Evolutionary conservation across 2,329 filamentous ascomycete species (phyloP), one percentile per base, ranked within the genome.

Genomic region (Penicillium aurantiogriseum): DNA sequence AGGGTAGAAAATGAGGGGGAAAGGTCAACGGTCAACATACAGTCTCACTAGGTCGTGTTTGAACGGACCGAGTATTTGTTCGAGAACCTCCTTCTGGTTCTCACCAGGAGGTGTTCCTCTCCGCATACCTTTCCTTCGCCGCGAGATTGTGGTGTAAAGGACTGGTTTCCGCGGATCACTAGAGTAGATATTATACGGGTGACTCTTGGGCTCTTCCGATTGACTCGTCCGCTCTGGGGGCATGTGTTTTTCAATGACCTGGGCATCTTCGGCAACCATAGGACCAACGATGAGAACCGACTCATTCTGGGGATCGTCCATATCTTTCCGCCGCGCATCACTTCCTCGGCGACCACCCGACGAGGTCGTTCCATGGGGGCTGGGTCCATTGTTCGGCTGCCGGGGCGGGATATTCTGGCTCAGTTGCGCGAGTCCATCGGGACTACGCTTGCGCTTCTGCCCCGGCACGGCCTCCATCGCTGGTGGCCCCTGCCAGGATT

Each of bases 191-290:
- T 80, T 80, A 58, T 83, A 83, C 17, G 76, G 77, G 31, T 79
- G 76, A 27, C 76, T 77, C 13, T 71, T 74, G 5, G 70, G 69
- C 56, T 77, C 73, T 40, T 72, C 69, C 3, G 74, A 73, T 50
- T 70, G 69, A 62, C 65, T 76, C 17, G 72, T 73, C 53, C 69
- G 62, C 58, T 77, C 73, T 27, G 75, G 71, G 19, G 79, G 79
- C 57, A 86, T 79, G 56, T 85, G 85, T 51, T 83, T 80, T n/a
- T 84, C 81, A 45, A 87, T 76, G 11, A 87, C 78, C 52, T 86
- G 83, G 1, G 81, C 84, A 71, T 87, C 85, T 48, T 81, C 81
- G 5, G 83, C 84, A 6, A 83, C 79, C 6, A 83, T 82, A 0
- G 84, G 84, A 0, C 85, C 83, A 51, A 87, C 79, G 57, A 87